Evolutionary conservation across 106 monocot genomes (phyloP), one percentile per base, ranked within the genome.

Genomic region (Phalaenopsis aphrodite): DNA sequence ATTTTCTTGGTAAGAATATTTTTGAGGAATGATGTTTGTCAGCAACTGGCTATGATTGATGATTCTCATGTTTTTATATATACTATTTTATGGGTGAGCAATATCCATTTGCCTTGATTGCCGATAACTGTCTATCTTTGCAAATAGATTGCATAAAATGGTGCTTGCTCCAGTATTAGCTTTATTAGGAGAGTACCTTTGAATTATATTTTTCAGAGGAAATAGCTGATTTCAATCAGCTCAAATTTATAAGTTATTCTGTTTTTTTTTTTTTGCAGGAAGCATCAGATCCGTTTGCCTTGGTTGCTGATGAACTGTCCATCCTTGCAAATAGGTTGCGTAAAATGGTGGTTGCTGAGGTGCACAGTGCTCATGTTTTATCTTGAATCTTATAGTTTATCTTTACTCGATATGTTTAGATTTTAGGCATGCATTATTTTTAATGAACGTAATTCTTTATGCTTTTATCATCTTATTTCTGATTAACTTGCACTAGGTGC

Each of bases 291-390:
- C 96, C 96, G 19, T 96, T 96, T 84, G 89, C 91, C 45, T 83
- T 96, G 75, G 96, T 96, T 77, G 91, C 93, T 38, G 93, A 96
- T 86, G 96, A 96, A 80, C 80, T 96, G 37, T 93, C 96, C 41
- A 77, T 86, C 41, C 72, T 96, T 84, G 90, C 89, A 19, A 82
- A 93, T 78, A 96, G 87, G 79, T 83, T 96, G 78, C 89, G 96
- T 4, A 81, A 88, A n/a, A 93, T 91, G 89, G 91, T 96, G 56
- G 84, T 89, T 90, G 82, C 89, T 72, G 93, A 93, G 91, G 88
- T 96, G 14, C 61, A 78, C 74, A 48, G 7, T 77, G 56, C 42
- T 61, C 37, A 9, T 11, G 4, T 52, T n/a, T 23, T 74, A 36
- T 80, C 7, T 76, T 14, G 10, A 67, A 37, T 30, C 45, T n/a